A percentile compares a stretch with the other conserved stretches of the same genome.
Evolutionary conservation across 2,329 filamentous ascomycete genomes (phyloP).

Genomic region (Pseudogymnoascus sp.): DNA sequence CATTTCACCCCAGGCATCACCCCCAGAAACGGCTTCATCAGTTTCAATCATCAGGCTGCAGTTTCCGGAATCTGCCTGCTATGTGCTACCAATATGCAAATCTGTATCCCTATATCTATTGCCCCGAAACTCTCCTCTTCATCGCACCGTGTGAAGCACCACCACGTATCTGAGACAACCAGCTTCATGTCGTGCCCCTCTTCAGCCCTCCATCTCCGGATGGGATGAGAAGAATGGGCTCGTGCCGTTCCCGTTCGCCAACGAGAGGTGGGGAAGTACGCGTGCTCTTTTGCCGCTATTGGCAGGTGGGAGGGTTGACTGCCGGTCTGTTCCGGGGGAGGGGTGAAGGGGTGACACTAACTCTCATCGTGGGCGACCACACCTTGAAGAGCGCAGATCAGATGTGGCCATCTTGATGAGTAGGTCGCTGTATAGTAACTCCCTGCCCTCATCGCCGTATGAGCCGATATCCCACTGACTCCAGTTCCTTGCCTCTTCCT

Average conservation of each 20-base stretch:
- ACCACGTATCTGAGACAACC: background rate
- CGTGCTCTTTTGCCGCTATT: background rate
- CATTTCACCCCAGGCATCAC: background rate
- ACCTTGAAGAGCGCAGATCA: background rate
- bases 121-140: background rate
- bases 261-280: background rate
- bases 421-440: background rate
- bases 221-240: background rate
- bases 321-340: background rate
- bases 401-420: background rate
- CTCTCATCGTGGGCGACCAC: background rate
- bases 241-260: background rate
- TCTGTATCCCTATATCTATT: background rate
- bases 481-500: background rate
- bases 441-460: no score
- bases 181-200: background rate
- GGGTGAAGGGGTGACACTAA: background rate
- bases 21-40: background rate
- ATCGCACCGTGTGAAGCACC: background rate
- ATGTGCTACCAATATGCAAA: background rate
- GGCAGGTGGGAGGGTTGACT: background rate
- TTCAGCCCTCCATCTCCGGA: background rate
- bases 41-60: background rate
- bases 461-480: background rate
- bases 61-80: background rate